These are phyloP conservation scores for Cercospora zeae-maydis DNA, from an alignment of 2,329 filamentous ascomycete species.

Conservation along the genomic window DNA sequence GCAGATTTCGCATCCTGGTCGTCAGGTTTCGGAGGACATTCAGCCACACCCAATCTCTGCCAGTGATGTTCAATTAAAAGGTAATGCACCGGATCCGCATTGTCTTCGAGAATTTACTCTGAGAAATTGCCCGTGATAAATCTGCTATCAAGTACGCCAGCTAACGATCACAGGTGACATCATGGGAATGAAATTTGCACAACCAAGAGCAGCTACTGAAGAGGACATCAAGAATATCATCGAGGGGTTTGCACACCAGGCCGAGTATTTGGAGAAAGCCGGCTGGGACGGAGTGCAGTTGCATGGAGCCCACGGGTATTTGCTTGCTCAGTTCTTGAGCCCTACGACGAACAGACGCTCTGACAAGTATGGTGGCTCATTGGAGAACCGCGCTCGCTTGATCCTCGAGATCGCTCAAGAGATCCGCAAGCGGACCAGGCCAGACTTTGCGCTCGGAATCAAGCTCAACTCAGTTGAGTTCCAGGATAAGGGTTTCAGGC, in stretches of 20 bases:
- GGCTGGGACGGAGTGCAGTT: slow-evolving; percentile 54
- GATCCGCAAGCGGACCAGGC: slow-evolving; percentile 38
- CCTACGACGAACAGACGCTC: slow-evolving; percentile 43
- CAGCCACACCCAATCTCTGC: slow-evolving; percentile 52
- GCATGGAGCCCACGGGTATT: slow-evolving; percentile 46
- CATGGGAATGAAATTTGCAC: slow-evolving; percentile 52
- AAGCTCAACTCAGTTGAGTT: slow-evolving; percentile 59
- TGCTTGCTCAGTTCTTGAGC: slow-evolving; percentile 46
- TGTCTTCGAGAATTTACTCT: background rate
- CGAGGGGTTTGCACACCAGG: slow-evolving; percentile 59
- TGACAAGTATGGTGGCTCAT: slow-evolving; percentile 44
- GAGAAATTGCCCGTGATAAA: background rate
- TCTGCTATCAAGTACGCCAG: background rate
- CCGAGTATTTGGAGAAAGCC: slow-evolving; percentile 59
- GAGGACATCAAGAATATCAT: slow-evolving; percentile 57
- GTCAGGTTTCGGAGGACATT: slow-evolving; percentile 50
- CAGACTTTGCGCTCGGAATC: slow-evolving; percentile 51
- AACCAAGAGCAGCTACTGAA: slow-evolving; percentile 52
- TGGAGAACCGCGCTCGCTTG: slow-evolving; percentile 44
- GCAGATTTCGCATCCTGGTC: slow-evolving; percentile 62
- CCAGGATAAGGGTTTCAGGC: slow-evolving; percentile 51
- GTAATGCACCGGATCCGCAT: background rate
- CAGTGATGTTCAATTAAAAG: slow-evolving; percentile 43
- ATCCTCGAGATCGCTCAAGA: slow-evolving; percentile 42
- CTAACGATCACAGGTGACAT: slow-evolving; percentile 37